These are phyloP conservation scores for Wickerhamiella musiphila DNA, from an alignment of 805 yeast genomes.

Conservation along the genomic window DNA sequence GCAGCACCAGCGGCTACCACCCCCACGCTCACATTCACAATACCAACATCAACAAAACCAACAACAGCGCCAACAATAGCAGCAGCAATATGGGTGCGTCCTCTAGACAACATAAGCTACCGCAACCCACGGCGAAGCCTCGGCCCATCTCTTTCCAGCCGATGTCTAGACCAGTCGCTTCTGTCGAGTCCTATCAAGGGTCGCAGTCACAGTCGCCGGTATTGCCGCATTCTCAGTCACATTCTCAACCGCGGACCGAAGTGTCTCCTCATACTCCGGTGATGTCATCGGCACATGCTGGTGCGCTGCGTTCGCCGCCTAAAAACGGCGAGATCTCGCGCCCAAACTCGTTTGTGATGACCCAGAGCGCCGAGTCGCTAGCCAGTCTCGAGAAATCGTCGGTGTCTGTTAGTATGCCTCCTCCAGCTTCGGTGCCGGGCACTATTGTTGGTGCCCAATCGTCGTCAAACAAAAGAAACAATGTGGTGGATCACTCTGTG, in stretches of 20 bases:
- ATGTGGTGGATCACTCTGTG: too few relatives aligned
- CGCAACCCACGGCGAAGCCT: slow-evolving; percentile 16
- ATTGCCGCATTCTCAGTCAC: too few relatives aligned
- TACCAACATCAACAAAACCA: slow-evolving; percentile 4
- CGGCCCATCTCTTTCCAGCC: slow-evolving; percentile 25
- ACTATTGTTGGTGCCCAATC: too few relatives aligned
- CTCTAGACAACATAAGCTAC: too few relatives aligned
- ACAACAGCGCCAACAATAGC: too few relatives aligned
- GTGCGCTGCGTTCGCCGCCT: slow-evolving; percentile 18
- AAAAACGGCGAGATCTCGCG: slow-evolving; percentile 21
- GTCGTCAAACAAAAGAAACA: too few relatives aligned
- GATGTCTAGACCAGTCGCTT: slow-evolving; percentile 2
- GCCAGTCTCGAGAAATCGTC: too few relatives aligned
- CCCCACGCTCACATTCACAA: not conserved
- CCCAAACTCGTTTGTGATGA: slow-evolving; percentile 15
- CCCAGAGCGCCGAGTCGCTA: slow-evolving; percentile 4
- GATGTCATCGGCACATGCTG: slow-evolving; percentile 21
- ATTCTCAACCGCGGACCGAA: slow-evolving; percentile 2
- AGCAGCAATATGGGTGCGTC: too few relatives aligned
- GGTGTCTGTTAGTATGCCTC: too few relatives aligned
- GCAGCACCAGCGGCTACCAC: not conserved
- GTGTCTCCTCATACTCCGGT: slow-evolving; percentile 13
- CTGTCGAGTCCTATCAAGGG: not conserved
- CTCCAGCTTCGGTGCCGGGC: too few relatives aligned
- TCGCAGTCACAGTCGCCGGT: too few relatives aligned